Percentiles rank a stretch among this genome's conserved stretches.
phyloP scores from a whole-genome alignment of 2,329 filamentous ascomycete species.

The Beauveria rudraprayagi region DNA sequence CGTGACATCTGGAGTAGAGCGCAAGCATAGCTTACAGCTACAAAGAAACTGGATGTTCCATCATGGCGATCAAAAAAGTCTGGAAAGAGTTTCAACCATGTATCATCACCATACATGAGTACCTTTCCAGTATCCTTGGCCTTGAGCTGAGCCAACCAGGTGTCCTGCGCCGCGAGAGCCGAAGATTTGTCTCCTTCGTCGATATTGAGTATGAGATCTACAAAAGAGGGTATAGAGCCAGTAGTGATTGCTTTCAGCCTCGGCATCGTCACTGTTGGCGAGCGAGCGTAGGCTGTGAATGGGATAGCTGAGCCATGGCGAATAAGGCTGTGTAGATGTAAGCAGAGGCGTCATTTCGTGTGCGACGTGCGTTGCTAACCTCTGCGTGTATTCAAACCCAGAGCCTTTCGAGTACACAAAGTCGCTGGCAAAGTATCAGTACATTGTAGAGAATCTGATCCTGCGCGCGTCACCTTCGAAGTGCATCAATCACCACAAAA shows the following conservation, averaged over 20 bases:
- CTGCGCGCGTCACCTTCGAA: constrained; percentile 59
- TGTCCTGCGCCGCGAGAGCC: constrained; percentile 80
- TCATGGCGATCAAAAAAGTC: constrained; percentile 78
- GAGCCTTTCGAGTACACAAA: constrained; percentile 81
- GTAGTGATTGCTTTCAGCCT: constrained; percentile 95
- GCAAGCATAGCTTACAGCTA: constrained; percentile 61
- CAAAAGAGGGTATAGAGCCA: constrained; percentile 94
- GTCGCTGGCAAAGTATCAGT: constrained; percentile 50
- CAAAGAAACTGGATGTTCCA: constrained; percentile 96
- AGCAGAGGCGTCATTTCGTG: constrained; percentile 10
- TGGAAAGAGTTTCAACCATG: constrained; percentile 95
- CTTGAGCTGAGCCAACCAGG: constrained; percentile 91
- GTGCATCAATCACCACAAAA: constrained; percentile 96
- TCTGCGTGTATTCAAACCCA: constrained; percentile 82
- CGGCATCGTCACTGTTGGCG: constrained; percentile 97
- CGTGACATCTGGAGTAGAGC: not conserved
- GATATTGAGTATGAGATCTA: constrained; percentile 94
- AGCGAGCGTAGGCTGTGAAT: constrained; percentile 92
- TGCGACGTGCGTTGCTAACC: constrained; percentile 42
- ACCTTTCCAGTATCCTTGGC: constrained; percentile 63
- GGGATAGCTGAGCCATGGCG: constrained; percentile 75
- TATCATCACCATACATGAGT: constrained; percentile 95
- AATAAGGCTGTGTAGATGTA: constrained; percentile 57
- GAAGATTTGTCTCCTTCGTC: constrained; percentile 90
- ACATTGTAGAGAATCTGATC: too few relatives aligned